These are phyloP conservation scores for Torrubiella hemipterigena DNA, from an alignment of 2,329 filamentous ascomycete species.

Conservation along the genomic window DNA sequence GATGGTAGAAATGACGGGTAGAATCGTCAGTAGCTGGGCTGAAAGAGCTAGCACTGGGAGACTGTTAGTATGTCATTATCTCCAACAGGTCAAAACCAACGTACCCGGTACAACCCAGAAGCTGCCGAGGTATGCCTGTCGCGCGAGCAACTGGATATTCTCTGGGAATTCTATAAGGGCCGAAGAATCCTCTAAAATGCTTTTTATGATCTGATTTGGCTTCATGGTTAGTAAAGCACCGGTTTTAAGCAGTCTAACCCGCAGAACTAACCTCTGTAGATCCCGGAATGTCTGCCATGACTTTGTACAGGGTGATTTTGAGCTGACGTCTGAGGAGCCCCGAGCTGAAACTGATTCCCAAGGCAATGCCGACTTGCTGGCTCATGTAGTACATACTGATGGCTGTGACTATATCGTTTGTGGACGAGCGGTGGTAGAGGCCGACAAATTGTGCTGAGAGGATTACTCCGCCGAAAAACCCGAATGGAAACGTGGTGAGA, in stretches of 20 bases:
- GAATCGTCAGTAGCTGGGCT: neutral
- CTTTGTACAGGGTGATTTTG: neutral
- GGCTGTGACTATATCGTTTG: neutral
- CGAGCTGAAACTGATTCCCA: constrained; percentile 1
- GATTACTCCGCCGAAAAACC: neutral
- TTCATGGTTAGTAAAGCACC: neutral
- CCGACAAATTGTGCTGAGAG: neutral
- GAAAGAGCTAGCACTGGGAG: neutral
- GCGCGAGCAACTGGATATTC: neutral
- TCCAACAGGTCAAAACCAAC: neutral
- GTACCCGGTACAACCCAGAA: neutral
- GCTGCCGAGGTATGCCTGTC: neutral
- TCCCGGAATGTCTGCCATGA: neutral
- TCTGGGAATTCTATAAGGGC: neutral
- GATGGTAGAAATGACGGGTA: neutral
- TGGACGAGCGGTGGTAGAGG: neutral
- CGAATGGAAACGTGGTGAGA: constrained; percentile 1
- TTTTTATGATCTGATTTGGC: neutral
- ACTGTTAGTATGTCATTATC: neutral
- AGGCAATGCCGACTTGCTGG: neutral
- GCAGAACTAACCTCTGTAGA: constrained; percentile 1
- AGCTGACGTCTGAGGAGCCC: constrained; percentile 1
- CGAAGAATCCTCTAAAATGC: constrained; percentile 1
- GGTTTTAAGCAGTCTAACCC: neutral
- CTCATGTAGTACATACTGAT: constrained; percentile 1